Evolutionary conservation across 805 yeast genomes (phyloP).

Genomic region (Saccharomycopsis oosterbeekiorum): DNA sequence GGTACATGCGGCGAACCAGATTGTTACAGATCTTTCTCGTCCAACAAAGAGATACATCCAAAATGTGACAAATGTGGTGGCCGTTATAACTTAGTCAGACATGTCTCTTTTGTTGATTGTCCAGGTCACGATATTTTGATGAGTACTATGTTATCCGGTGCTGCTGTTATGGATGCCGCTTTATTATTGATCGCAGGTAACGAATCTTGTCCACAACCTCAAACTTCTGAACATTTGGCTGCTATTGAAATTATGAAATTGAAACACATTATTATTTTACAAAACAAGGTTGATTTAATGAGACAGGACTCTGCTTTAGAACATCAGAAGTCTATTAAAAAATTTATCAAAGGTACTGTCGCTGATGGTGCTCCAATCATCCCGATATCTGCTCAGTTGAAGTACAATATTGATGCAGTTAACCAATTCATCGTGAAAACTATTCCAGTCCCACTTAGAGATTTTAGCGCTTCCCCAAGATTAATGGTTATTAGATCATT

Average conservation of each 20-base stretch:
- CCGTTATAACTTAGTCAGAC: conserved; percentile 84
- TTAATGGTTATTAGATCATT: conserved; percentile 96
- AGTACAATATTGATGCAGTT: conserved; percentile 97
- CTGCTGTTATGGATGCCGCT: conserved; percentile 99
- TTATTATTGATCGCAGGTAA: conserved; percentile 92
- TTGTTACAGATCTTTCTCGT: conserved; percentile 87
- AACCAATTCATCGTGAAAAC: conserved; percentile 91
- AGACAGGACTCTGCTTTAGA: conserved; percentile 93
- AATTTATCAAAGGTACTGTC: conserved; percentile 92
- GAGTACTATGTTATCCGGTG: conserved; percentile 99
- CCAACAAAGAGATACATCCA: conserved; percentile 92
- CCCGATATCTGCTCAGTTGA: conserved; percentile 97
- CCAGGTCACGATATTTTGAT: conserved; percentile 99
- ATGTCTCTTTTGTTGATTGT: conserved; percentile 97
- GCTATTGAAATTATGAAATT: conserved; percentile 99
- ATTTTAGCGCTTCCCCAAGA: conserved; percentile 87
- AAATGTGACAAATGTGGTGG: conserved; percentile 84
- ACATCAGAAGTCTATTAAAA: conserved; percentile 86
- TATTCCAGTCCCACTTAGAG: conserved; percentile 95
- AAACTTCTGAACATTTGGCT: conserved; percentile 97
- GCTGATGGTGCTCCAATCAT: conserved; percentile 99
- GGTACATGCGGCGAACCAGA: conserved; percentile 87
- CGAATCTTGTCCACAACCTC: conserved; percentile 99
- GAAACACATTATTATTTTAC: conserved; percentile 90
- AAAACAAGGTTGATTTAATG: conserved; percentile 97